Evolutionary conservation across 805 yeast genomes (phyloP).

Genomic region (Cyberlindnera xishuangbannaensis): DNA sequence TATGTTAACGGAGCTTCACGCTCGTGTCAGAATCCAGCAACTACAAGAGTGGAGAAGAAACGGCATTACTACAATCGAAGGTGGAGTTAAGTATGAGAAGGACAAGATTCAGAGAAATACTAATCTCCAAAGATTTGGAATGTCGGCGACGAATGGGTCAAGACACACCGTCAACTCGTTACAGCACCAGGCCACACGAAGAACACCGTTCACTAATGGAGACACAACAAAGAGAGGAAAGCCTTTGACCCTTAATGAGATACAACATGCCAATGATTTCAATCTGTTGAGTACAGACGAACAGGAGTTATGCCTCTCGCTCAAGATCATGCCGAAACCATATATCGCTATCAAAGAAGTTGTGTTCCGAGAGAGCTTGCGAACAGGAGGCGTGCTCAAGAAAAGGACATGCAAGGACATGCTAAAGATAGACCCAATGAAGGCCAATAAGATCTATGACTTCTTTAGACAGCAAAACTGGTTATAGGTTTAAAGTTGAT

Average conservation of each 20-base stretch:
- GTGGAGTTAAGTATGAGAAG: conserved; percentile 80
- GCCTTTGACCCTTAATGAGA: conserved; percentile 52
- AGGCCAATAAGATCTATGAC: conserved; percentile 84
- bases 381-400: conserved; percentile 78
- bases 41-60: conserved; percentile 89
- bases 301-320: conserved; percentile 73
- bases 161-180: conserved; percentile 30
- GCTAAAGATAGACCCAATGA: conserved; percentile 77
- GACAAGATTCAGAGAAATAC: conserved; percentile 70
- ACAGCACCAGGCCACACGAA: conserved; percentile 21
- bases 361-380: conserved; percentile 77
- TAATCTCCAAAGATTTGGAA: conserved; percentile 50
- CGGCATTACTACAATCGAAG: conserved; percentile 81
- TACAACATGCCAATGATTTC: conserved; percentile 73
- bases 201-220: conserved; percentile 20
- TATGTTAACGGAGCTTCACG: conserved; percentile 68
- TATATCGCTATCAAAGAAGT: conserved; percentile 89
- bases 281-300: conserved; percentile 84
- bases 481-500: no score
- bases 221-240: conserved; percentile 30
- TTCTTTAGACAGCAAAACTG: conserved; percentile 91
- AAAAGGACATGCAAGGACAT: conserved; percentile 82
- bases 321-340: conserved; percentile 88
- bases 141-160: conserved; percentile 24
- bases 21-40: conserved; percentile 78